A percentile compares a stretch with the other conserved stretches of the same genome.
Conservation (phyloP, 75 land plant species). For the Pseudotsuga menziesii region DNA sequence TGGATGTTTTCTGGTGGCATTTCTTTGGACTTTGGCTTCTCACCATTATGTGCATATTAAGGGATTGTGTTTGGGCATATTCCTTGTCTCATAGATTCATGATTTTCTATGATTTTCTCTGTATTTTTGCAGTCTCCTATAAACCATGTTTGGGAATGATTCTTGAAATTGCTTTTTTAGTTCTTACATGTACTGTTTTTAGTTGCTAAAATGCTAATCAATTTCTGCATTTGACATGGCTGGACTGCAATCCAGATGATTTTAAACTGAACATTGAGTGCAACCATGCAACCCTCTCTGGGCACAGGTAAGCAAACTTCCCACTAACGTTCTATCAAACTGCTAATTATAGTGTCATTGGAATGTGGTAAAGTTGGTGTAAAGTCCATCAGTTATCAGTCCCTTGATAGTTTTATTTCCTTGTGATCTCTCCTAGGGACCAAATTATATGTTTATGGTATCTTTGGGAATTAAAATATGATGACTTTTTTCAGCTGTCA, state of each 20-base stretch:
- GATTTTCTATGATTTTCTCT: too few relatives aligned
- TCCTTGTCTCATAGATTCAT: too few relatives aligned
- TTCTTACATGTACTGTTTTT: neutral
- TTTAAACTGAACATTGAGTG: slow-evolving; percentile 93
- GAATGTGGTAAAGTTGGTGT: neutral
- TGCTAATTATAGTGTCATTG: neutral
- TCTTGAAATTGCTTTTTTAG: neutral
- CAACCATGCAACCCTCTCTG: slow-evolving; percentile 94
- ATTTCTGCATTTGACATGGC: neutral
- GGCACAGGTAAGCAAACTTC: slow-evolving; percentile 63
- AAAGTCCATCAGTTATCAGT: neutral
- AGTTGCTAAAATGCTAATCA: neutral
- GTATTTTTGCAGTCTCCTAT: too few relatives aligned
- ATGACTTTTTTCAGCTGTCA: slow-evolving; percentile 49
- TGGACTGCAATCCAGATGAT: slow-evolving; percentile 42
- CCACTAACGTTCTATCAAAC: neutral
- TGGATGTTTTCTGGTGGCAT: too few relatives aligned
- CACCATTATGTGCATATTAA: too few relatives aligned
- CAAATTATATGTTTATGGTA: too few relatives aligned
- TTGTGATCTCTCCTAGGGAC: too few relatives aligned
- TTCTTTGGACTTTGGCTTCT: too few relatives aligned
- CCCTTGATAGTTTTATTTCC: neutral
- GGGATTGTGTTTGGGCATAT: too few relatives aligned
- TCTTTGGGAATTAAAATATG: too few relatives aligned
- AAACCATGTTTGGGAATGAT: too few relatives aligned